Base-by-base conservation (phyloP, 768 basidiomycete genomes). In the Russula compacta region DNA sequence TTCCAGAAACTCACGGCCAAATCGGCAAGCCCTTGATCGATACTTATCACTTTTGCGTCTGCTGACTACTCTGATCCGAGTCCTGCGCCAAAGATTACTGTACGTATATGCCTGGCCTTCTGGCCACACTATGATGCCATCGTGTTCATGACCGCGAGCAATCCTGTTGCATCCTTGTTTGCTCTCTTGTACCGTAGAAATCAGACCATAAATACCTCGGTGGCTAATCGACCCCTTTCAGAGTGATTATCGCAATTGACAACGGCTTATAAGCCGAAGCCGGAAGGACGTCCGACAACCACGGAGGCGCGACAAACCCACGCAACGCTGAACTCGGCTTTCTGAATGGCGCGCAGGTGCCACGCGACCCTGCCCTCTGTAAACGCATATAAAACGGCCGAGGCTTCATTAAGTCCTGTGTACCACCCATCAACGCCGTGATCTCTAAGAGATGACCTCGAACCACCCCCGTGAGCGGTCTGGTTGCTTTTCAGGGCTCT, bases 401-500 rank as follows among this genome's bases (percentile, higher is more conserved):
- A n/a, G n/a, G 4, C 21, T 56, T 55, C n/a, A 11, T 38, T 32
- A 21, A 15, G 43, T 24, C 40, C 29, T 38, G 7, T 36, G 36
- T 35, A 46, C 40, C 33, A 46, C 52, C 53, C 46, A 29, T 19
- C 58, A 24, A 38, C 53, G 14, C 19, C 39, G 44, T 43, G 35
- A 17, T 17, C 36, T 21, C 43, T 19, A 46, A 51, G 47, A 39
- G 55, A 56, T 64, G 63, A 5, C 49, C 36, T 52, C 59, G 7
- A 36, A 61, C 46, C 40, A 10, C 19, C 33, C 59, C 49, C 32
- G 40, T 44, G 62, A 61, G 36, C 12, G 58, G 35, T 24, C 62
- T 55, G 60, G 64, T 3, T 64, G 64, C 52, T 63, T 64, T 62
- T 63, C 60, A 56, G 56, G 49, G n/a, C 51, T 64, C 17, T 54